Evolutionary conservation across 768 basidiomycete species (phyloP).

Genomic region (Mycena albidolilacea): DNA sequence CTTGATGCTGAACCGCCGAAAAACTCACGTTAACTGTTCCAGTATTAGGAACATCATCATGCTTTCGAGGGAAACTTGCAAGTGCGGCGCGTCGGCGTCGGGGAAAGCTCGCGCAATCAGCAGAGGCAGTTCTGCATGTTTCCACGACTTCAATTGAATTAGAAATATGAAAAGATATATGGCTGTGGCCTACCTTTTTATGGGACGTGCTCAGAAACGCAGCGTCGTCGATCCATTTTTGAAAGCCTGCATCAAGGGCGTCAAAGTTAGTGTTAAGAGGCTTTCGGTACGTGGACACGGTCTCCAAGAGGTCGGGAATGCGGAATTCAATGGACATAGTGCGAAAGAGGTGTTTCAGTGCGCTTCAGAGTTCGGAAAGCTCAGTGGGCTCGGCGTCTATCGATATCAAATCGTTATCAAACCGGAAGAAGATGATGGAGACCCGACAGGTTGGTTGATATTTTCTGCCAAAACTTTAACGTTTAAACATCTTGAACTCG

Average conservation of each 20-base stretch:
- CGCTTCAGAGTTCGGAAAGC: no score
- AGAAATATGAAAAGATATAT: neutral
- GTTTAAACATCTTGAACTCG: neutral
- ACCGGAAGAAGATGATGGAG: neutral
- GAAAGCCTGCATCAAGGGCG: conserved; percentile 36
- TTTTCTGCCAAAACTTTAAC: conserved; percentile 20
- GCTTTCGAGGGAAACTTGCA: conserved; percentile 39
- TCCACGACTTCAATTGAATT: conserved; percentile 39
- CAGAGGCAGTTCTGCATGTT: conserved; percentile 43
- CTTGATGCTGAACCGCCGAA: neutral
- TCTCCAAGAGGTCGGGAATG: conserved; percentile 32
- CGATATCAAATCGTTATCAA: neutral
- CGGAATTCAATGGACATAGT: conserved; percentile 29
- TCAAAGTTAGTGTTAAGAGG: conserved; percentile 38
- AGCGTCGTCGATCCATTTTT: conserved; percentile 40
- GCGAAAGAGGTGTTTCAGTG: neutral
- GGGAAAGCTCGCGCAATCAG: conserved; percentile 41
- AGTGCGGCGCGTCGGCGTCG: conserved; percentile 35
- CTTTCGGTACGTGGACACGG: conserved; percentile 34
- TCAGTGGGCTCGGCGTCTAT: neutral
- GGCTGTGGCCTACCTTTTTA: conserved; percentile 33
- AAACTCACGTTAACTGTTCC: conserved; percentile 42
- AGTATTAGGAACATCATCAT: conserved; percentile 44
- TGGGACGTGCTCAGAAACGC: conserved; percentile 37
- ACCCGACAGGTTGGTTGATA: conserved; percentile 9